Evolutionary conservation across 2,329 filamentous ascomycete species (phyloP).

Genomic region (Pseudogymnoascus sp.): DNA sequence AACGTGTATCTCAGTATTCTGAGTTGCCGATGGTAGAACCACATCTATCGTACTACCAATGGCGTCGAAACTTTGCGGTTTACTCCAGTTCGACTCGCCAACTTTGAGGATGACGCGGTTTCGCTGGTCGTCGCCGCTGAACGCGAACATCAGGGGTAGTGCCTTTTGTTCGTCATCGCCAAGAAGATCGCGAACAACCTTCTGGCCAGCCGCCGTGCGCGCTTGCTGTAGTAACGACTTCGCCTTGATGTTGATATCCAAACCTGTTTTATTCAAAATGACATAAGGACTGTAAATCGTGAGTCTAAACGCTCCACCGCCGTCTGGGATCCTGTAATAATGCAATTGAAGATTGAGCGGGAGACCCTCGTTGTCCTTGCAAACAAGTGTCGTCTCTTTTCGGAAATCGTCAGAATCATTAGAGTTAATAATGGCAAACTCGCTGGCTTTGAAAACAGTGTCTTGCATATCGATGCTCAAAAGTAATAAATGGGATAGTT

Average conservation of each 20-base stretch:
- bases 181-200: conserved; percentile 39
- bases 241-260: conserved; percentile 78
- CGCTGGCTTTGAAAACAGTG: conserved; percentile 86
- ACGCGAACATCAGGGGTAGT: conserved; percentile 93
- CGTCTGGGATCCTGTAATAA: conserved; percentile 83
- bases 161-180: conserved; percentile 55
- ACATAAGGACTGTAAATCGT: conserved; percentile 94
- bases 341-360: conserved; percentile 76
- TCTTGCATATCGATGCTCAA: conserved; percentile 96
- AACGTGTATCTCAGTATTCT: conserved; percentile 75
- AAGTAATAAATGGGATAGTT: conserved; percentile 84
- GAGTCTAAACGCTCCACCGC: conserved; percentile 91
- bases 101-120: conserved; percentile 85
- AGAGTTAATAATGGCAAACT: conserved; percentile 95
- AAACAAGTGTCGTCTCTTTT: conserved; percentile 67
- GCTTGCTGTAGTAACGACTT: conserved; percentile 83
- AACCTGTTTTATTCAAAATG: conserved; percentile 86
- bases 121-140: conserved; percentile 75
- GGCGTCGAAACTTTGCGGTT: conserved; percentile 94
- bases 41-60: conserved; percentile 91
- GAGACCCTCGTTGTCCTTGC: conserved; percentile 78
- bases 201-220: conserved; percentile 75
- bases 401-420: conserved; percentile 81
- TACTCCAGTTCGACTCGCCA: conserved; percentile 90
- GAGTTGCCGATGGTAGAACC: conserved; percentile 62